These are phyloP conservation scores for Lenwebbia sp. DNA, from an alignment of 345 rosid species.

Conservation along the genomic window DNA sequence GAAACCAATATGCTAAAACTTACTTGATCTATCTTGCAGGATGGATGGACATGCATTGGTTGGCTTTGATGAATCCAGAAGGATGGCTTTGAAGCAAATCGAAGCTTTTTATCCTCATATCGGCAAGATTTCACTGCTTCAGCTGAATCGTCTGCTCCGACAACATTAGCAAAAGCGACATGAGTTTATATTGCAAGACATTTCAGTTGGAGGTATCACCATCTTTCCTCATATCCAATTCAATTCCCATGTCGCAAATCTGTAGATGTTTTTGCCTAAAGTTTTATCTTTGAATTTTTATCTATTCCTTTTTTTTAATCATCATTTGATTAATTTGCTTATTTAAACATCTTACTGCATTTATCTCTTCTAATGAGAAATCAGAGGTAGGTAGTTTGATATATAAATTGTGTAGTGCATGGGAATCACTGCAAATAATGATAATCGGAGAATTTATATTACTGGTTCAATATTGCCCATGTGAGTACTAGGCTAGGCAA, in stretches of 20 bases:
- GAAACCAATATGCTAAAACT: neutral
- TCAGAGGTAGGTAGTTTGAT: neutral
- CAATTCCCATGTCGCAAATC: neutral
- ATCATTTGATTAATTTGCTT: too few relatives aligned
- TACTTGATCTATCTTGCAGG: conserved; percentile 19
- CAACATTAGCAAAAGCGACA: too few relatives aligned
- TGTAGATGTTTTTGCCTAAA: neutral
- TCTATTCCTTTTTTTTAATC: too few relatives aligned
- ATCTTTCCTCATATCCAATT: neutral
- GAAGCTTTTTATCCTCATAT: too few relatives aligned
- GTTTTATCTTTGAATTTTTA: neutral
- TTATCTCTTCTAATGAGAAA: neutral
- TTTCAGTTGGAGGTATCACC: conserved; percentile 74
- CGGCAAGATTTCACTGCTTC: too few relatives aligned
- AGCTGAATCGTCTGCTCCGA: neutral
- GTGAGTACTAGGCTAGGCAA: neutral
- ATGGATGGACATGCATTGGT: conserved; percentile 55
- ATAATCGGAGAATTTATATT: neutral
- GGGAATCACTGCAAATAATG: neutral
- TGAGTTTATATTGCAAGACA: too few relatives aligned
- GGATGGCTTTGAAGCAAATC: too few relatives aligned
- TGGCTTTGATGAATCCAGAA: neutral
- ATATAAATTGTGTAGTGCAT: neutral
- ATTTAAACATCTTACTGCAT: too few relatives aligned
- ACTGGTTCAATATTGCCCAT: too few relatives aligned